Conservation (phyloP, 164 flowering plant genomes). For the Macadamia tetraphylla region DNA sequence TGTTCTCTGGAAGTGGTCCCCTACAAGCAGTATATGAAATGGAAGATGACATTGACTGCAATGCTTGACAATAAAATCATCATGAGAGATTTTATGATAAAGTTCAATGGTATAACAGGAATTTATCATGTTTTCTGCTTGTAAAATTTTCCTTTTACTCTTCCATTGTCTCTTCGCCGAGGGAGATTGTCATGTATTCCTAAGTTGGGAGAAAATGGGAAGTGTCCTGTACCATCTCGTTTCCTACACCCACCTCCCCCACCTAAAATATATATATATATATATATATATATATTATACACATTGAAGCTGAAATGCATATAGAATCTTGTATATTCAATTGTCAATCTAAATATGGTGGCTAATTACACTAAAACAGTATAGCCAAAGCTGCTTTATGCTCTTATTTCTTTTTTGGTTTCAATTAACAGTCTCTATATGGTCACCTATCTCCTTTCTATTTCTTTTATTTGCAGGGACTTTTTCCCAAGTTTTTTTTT, state of each 20-base stretch:
- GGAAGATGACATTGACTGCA: slow-evolving; percentile 54
- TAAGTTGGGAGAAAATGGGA: too few relatives aligned
- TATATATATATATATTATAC: too few relatives aligned
- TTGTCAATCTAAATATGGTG: too few relatives aligned
- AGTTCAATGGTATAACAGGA: background rate
- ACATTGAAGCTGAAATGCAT: too few relatives aligned
- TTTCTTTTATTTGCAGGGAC: too few relatives aligned
- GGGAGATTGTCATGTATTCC: background rate
- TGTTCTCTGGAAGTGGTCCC: slow-evolving; percentile 41
- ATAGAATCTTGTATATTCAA: too few relatives aligned
- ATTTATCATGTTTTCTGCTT: background rate
- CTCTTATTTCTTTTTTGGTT: too few relatives aligned
- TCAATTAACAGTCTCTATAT: too few relatives aligned
- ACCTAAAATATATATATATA: background rate
- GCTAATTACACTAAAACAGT: too few relatives aligned
- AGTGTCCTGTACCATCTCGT: background rate
- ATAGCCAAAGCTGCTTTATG: too few relatives aligned
- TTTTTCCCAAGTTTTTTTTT: too few relatives aligned
- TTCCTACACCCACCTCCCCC: background rate
- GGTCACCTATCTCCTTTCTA: too few relatives aligned
- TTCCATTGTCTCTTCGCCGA: background rate
- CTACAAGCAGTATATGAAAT: slow-evolving; percentile 63
- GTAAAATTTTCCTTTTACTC: background rate
- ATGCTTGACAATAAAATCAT: slow-evolving; percentile 19
- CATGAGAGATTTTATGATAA: background rate